Evolutionary conservation across 495 filamentous ascomycete species (phyloP), one percentile per base, ranked within the genome.

Genomic region (Penicillium lagena): DNA sequence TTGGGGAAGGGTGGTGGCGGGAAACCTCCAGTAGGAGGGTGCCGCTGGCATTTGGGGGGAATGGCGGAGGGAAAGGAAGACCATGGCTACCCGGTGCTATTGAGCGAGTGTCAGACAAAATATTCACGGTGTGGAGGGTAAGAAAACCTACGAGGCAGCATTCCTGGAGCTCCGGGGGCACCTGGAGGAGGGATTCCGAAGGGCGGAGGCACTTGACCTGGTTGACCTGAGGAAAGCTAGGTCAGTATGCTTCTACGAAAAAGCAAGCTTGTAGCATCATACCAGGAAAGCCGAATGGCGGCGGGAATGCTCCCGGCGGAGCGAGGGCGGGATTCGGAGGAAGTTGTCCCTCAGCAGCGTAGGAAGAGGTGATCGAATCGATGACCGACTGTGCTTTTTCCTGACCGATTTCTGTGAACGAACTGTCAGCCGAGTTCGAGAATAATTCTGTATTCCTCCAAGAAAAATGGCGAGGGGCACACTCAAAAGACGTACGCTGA

Each of bases 321-420:
- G 72, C 79, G 48, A 91, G 78, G 72, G 90, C 87, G 33, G 88
- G 90, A 62, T 94, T 95, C 28, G 81, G 77, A 53, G 82, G 76
- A 43, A 85, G 78, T 64, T 96, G 88, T 58, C 93, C 93, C 62
- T 93, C 93, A 50, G 89, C 90, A 36, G 84, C 85, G 76, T 98
- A 97, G 27, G 90, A 93, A 32, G 80, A 85, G 11, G 93, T 97
- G 67, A 98, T 98, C 43, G 82, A 88, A 72, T 98, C 93, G 62
- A 98, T 98, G 43, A 98, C 94, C 31, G 83, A 90, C 66, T 98
- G 93, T 27, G 94, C 91, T 68, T 97, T 95, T 69, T 97, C 93
- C 66, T 96, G 91, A 43, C 90, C 90, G 64, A 99, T 96, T 73
- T 96, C 90, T 94, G 61, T 2, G 31, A n/a, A 9, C 14, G 7